These are phyloP conservation scores for Onygenales sp. DNA, from an alignment of 2,329 filamentous ascomycete genomes.

Conservation along the genomic window DNA sequence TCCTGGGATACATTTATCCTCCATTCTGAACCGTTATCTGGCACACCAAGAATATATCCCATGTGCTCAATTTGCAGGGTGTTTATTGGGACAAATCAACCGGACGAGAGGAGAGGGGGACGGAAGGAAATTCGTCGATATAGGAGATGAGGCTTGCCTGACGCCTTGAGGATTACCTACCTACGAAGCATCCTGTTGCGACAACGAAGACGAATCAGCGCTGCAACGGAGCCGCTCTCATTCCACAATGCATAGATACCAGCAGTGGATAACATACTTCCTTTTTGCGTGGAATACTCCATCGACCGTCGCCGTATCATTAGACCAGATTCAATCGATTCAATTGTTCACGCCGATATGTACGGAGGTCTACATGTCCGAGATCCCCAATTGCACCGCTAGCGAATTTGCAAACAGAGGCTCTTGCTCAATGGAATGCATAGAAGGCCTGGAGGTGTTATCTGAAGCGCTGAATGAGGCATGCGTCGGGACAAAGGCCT, in stretches of 20 bases:
- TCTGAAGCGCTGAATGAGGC: constrained; percentile 7
- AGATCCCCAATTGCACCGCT: neutral
- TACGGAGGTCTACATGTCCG: constrained; percentile 1
- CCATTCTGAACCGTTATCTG: too few species aligned
- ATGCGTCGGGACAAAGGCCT: constrained; percentile 11
- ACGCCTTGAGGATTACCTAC: too few species aligned
- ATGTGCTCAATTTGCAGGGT: too few species aligned
- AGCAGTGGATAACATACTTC: neutral
- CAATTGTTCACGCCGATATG: constrained; percentile 1
- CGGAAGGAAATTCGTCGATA: too few species aligned
- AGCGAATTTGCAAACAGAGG: constrained; percentile 7
- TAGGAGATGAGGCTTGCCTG: too few species aligned
- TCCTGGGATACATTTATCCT: too few species aligned
- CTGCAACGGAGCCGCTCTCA: too few species aligned
- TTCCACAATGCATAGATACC: neutral
- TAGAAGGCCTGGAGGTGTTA: constrained; percentile 9
- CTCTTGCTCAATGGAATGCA: constrained; percentile 12
- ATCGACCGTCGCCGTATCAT: neutral
- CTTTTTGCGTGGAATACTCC: neutral
- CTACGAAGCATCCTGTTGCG: neutral
- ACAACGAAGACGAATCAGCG: neutral
- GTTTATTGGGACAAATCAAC: too few species aligned
- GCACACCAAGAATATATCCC: too few species aligned
- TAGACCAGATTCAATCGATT: neutral
- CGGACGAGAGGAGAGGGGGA: too few species aligned